Evolutionary conservation across 192 early-diverging fungal genomes (phyloP).

Genomic region (Podila epigama): DNA sequence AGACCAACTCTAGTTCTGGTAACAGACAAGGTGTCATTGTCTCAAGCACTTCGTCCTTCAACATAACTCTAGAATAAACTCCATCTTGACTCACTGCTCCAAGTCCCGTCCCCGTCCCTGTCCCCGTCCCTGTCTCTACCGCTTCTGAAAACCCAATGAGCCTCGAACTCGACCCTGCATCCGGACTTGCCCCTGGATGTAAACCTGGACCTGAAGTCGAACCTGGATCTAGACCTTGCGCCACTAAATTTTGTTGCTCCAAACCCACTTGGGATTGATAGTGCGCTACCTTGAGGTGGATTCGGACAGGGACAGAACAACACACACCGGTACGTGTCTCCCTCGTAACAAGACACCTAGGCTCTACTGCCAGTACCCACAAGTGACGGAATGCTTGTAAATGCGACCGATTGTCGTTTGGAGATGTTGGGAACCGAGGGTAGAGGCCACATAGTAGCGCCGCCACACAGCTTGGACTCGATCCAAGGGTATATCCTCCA

Average conservation of each 20-base stretch:
- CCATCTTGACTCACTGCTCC: conserved; percentile 1
- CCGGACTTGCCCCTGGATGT: too few species aligned
- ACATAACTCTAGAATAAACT: neutral
- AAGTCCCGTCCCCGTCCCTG: too few species aligned
- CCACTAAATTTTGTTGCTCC: conserved; percentile 10
- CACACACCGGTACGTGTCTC: conserved; percentile 64
- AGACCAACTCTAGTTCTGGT: conserved; percentile 59
- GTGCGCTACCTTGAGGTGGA: conserved; percentile 48
- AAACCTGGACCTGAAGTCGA: too few species aligned
- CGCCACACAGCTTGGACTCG: conserved; percentile 69
- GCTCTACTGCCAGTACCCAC: conserved; percentile 80
- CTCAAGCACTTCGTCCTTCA: conserved; percentile 13
- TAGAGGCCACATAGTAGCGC: conserved; percentile 72
- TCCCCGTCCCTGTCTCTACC: too few species aligned
- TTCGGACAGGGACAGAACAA: conserved; percentile 62
- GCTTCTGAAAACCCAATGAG: too few species aligned
- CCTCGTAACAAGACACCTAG: conserved; percentile 71
- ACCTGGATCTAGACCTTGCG: neutral
- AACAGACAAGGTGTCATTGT: conserved; percentile 67
- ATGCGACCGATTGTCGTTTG: conserved; percentile 68
- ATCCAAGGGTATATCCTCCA: conserved; percentile 73
- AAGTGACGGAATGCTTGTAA: conserved; percentile 82
- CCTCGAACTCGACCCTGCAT: too few species aligned
- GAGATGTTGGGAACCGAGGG: conserved; percentile 65
- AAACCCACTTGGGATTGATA: conserved; percentile 1